Conservation (phyloP, 805 yeast genomes). For the Wickerhamomyces hampshirensis region DNA sequence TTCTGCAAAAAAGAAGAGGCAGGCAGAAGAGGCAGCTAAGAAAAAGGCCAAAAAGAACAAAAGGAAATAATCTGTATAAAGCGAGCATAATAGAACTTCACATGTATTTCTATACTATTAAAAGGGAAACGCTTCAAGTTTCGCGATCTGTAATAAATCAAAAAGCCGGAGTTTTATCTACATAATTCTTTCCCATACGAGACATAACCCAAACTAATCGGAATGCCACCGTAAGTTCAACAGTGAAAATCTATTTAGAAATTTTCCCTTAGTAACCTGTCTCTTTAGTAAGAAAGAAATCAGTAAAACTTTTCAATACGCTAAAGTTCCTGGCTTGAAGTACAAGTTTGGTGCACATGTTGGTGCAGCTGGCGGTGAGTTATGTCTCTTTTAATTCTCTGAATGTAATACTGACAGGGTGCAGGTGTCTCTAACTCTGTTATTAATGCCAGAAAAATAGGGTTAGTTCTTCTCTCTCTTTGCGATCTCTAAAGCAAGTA, state of each 20-base stretch:
- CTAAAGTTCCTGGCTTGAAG: slow-evolving; percentile 38
- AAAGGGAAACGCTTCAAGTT: too few relatives aligned
- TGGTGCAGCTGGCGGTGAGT: slow-evolving; percentile 67
- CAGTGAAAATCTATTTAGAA: not conserved
- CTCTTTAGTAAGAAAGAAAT: slow-evolving; percentile 20
- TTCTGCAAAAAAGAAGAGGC: slow-evolving; percentile 25
- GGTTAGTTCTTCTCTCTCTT: slow-evolving; percentile 25
- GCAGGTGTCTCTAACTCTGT: slow-evolving; percentile 61
- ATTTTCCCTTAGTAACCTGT: slow-evolving; percentile 1
- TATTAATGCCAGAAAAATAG: slow-evolving; percentile 47
- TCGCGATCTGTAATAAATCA: too few relatives aligned
- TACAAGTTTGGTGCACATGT: slow-evolving; percentile 88
- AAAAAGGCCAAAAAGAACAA: slow-evolving; percentile 22
- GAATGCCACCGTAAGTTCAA: slow-evolving; percentile 21
- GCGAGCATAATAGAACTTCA: too few relatives aligned
- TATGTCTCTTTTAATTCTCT: not conserved
- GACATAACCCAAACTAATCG: too few relatives aligned
- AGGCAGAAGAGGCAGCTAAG: slow-evolving; percentile 25
- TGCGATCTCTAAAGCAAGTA: not conserved
- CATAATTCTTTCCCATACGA: too few relatives aligned
- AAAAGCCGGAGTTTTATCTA: too few relatives aligned
- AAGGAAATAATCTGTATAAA: slow-evolving; percentile 14
- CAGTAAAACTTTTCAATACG: slow-evolving; percentile 30
- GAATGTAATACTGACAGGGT: not conserved
- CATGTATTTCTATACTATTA: too few relatives aligned